These are phyloP conservation scores for Epithemia pelagica DNA, from an alignment of 108 stramenopile species.

Conservation along the genomic window DNA sequence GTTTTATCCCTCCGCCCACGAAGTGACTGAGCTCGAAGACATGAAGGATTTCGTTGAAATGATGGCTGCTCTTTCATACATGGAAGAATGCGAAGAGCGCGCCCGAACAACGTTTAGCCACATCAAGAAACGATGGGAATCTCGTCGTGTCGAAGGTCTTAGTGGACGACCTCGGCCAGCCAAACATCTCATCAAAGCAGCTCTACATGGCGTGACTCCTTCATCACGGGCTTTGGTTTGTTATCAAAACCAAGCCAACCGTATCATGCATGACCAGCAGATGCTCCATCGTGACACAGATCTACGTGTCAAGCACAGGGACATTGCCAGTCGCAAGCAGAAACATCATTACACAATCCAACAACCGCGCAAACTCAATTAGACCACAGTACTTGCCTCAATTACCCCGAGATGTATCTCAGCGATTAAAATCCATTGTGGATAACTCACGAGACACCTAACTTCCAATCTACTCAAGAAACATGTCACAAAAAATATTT, in stretches of 20 bases:
- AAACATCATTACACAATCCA: slow-evolving; percentile 1
- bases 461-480: too few species aligned
- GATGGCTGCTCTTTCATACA: slow-evolving; percentile 31
- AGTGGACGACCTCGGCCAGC: slow-evolving; percentile 26
- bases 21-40: slow-evolving; percentile 54
- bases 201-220: slow-evolving; percentile 12
- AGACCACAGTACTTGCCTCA: too few species aligned
- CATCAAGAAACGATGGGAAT: slow-evolving; percentile 47
- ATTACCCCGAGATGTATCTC: too few species aligned
- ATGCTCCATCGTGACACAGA: not conserved
- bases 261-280: not conserved
- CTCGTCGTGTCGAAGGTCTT: slow-evolving; percentile 27
- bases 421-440: too few species aligned
- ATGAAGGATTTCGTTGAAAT: slow-evolving; percentile 34
- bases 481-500: too few species aligned
- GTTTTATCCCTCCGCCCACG: slow-evolving; percentile 42
- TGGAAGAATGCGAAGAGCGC: slow-evolving; percentile 47
- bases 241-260: not conserved
- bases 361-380: slow-evolving; percentile 13
- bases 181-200: slow-evolving; percentile 10
- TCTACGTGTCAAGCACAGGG: not conserved
- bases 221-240: not conserved
- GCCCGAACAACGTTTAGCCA: slow-evolving; percentile 15
- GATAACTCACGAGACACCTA: too few species aligned
- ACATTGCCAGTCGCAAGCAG: not conserved